Base-by-base conservation (phyloP, 2,329 filamentous ascomycete genomes). In the Colletotrichum tamarilloi region DNA sequence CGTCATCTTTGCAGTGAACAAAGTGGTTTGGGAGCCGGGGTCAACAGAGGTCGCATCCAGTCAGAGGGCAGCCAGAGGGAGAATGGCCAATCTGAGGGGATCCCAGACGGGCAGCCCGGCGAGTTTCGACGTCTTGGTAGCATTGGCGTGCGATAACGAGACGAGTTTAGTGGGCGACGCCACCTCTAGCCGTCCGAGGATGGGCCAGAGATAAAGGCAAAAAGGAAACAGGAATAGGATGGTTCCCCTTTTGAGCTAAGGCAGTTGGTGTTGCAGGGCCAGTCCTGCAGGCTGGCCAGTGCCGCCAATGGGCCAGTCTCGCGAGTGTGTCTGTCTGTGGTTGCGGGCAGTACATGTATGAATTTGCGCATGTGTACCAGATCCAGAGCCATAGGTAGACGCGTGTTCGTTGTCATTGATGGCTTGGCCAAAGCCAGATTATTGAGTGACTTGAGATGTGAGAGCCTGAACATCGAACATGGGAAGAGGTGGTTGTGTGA, bases 141-240 rank as follows among this genome's bases (percentile, higher is more conserved):
- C 35, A 65, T 62, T 57, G 67, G 67, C 66, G 56, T 73, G 70
- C 67, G 70, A 73, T 70, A 70, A 73, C 67, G 67, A 73, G 67
- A 66, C 56, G n/a, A 32, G 60, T 38, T 73, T 73, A 70, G 70
- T 66, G 60, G 70, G 35, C 66, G 55, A 65, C 70, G 70, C 70
- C 70, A 70, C 70, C 70, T 55, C 60, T 70, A 73, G 60, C 59
- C 67, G 62, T 65, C 56, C 67, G 35, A 66, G 70, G 67, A 62
- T 70, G 60, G 67, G 32, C 55, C 62, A 70, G 67, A 73, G 70
- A 73, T 73, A 70, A 70, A 73, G 70, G 67, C 60, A 70, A 70
- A 49, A 65, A 70, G 30, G 55, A 69, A 73, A 60, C 66, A 73
- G 66, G 56, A 73, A 69, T 60, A 70, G 67, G 46, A 60, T 46